These are phyloP conservation scores for Metschnikowia matae DNA, from an alignment of 805 yeast genomes.

Conservation along the genomic window DNA sequence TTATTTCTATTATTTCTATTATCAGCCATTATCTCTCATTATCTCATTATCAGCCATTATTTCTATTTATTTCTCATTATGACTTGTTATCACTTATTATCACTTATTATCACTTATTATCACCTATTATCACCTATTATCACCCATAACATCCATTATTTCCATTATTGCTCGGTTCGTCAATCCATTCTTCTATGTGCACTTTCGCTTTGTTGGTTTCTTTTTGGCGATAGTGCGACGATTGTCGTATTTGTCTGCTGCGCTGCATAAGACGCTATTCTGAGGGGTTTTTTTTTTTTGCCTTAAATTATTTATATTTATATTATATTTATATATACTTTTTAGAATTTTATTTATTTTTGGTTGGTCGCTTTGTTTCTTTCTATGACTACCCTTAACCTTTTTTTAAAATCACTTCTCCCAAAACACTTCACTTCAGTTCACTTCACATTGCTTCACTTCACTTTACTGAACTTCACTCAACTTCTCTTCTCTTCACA, in stretches of 20 bases:
- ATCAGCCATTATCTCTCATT: too few relatives aligned
- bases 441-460: too few relatives aligned
- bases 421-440: too few relatives aligned
- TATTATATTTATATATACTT: too few relatives aligned
- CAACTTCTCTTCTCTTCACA: too few relatives aligned
- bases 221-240: slow-evolving; percentile 4
- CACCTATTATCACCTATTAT: not conserved
- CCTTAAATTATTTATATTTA: too few relatives aligned
- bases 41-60: too few relatives aligned
- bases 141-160: not conserved
- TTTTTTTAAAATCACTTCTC: too few relatives aligned
- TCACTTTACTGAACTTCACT: too few relatives aligned
- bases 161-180: not conserved
- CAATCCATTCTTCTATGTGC: not conserved
- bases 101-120: not conserved
- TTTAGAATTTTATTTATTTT: not conserved
- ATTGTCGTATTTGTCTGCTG: slow-evolving; percentile 1
- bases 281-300: not conserved
- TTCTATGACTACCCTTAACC: too few relatives aligned
- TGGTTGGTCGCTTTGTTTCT: not conserved
- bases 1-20: too few relatives aligned
- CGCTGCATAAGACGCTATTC: slow-evolving; percentile 2
- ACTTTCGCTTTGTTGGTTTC: not conserved
- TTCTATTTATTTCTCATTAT: too few relatives aligned
- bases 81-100: not conserved